Base-by-base conservation (phyloP, 2,329 filamentous ascomycete species). In the Hortaea werneckii region DNA sequence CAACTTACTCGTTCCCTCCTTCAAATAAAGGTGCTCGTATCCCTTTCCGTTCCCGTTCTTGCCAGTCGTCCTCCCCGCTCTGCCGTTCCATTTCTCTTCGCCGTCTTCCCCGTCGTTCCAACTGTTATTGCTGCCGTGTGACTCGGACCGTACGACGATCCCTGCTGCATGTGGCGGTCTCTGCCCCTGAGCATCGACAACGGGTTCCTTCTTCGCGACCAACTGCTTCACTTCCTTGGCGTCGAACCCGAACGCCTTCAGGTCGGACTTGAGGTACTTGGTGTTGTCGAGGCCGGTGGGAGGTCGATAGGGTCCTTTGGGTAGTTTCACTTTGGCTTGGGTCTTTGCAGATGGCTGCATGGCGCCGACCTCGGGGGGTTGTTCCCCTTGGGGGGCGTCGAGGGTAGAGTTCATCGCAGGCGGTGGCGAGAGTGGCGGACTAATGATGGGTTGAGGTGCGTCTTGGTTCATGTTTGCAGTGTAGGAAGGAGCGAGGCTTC, bases 11-110 rank as follows among this genome's bases (percentile, higher is more conserved):
- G 29, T 20, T n/a, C 39, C 45, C 29, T 42, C 29, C 3, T 26
- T 29, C 5, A 50, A 26, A 9, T 29, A 30, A 26, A 50, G 26
- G 20, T 30, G 26, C 48, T 50, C 48, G 32, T 50, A 50, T 3
- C 26, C 26, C 28, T 45, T 26, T 26, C 39, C 43, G n/a, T 41
- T 35, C 35, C 42, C 37, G 26, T 38, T 47, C 10, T 12, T 8
- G 45, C 27, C 28, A 4, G 13, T 35, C 29, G 20, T 30, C 29
- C 42, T 32, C 13, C 29, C 44, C 32, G 20, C 27, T 26, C 44
- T n/a, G 35, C 9, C 38, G 26, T 27, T 6, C 40, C 20, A 26
- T 28, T 8, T 30, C 29, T 6, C 11, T 4, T 20, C 20, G 20
- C 20, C 20, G 4, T 20, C 20, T 20, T 20, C 20, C 20, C 20